Evolutionary conservation across 129 eudicot species (phyloP).

Genomic region (Escallonia rubra): DNA sequence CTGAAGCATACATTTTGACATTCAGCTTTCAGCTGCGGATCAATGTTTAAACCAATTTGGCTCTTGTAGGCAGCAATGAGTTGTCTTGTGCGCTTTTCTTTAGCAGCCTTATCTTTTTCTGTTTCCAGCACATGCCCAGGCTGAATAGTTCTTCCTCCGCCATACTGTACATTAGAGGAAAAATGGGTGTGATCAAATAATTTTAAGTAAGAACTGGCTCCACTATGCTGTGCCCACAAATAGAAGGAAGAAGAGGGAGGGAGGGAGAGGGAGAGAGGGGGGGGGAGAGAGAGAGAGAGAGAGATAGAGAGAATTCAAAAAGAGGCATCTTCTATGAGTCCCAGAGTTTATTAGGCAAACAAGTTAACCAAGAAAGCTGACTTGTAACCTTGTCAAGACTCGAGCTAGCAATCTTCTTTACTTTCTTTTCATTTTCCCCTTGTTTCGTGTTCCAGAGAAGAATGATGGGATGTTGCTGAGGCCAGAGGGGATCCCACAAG

Average conservation of each 20-base stretch:
- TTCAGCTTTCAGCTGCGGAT: slow-evolving; percentile 75
- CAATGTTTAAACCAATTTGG: slow-evolving; percentile 46
- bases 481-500: too few relatives aligned
- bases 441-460: too few relatives aligned
- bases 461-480: too few relatives aligned
- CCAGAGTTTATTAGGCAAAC: too few relatives aligned
- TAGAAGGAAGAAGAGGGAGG: not conserved
- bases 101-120: slow-evolving; percentile 69
- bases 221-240: not conserved
- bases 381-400: too few relatives aligned
- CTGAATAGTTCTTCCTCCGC: slow-evolving; percentile 79
- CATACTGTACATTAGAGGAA: slow-evolving; percentile 41
- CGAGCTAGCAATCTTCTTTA: too few relatives aligned
- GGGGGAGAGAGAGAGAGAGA: not conserved
- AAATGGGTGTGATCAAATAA: slow-evolving; percentile 6
- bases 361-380: too few relatives aligned
- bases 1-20: slow-evolving; percentile 71
- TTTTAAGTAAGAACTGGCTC: slow-evolving; percentile 8
- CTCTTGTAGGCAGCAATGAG: slow-evolving; percentile 60
- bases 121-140: slow-evolving; percentile 86
- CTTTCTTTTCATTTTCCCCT: too few relatives aligned
- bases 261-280: not conserved
- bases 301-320: not conserved
- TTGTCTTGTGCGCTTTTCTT: slow-evolving; percentile 68
- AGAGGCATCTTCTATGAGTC: not conserved